These are phyloP conservation scores for Papilionanthe hybrid DNA, from an alignment of 116 monocot species.

Conservation along the genomic window DNA sequence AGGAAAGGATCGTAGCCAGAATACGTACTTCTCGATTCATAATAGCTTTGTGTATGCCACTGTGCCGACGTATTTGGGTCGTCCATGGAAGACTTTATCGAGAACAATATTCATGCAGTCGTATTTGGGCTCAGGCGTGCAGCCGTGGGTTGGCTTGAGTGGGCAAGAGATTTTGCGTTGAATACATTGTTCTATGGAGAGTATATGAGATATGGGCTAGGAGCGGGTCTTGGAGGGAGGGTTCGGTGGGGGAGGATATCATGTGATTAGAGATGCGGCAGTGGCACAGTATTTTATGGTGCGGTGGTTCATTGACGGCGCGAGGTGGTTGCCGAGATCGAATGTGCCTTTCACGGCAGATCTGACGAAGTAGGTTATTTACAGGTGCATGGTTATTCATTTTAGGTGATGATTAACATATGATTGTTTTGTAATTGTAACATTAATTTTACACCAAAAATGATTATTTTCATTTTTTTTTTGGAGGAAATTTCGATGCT, in stretches of 20 bases:
- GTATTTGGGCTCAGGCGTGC: conserved; percentile 44
- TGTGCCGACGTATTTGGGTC: conserved; percentile 63
- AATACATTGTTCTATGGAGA: conserved; percentile 84
- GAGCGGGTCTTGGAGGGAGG: conserved; percentile 27
- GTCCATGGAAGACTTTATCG: conserved; percentile 91
- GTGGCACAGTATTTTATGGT: conserved; percentile 63
- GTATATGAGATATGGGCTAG: conserved; percentile 82
- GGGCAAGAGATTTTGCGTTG: conserved; percentile 65
- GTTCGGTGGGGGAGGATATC: conserved; percentile 84
- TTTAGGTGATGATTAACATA: too few relatives aligned
- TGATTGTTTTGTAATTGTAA: too few relatives aligned
- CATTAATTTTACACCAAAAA: too few relatives aligned
- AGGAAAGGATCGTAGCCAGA: conserved; percentile 49
- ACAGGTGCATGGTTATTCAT: too few relatives aligned
- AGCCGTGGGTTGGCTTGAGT: conserved; percentile 83
- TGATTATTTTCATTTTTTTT: too few relatives aligned
- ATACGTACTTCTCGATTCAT: conserved; percentile 78
- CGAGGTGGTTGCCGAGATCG: conserved; percentile 70
- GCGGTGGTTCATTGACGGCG: conserved; percentile 66
- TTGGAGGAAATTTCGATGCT: too few relatives aligned
- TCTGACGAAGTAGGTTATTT: neutral
- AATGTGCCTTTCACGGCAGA: conserved; percentile 54
- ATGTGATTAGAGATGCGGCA: conserved; percentile 42
- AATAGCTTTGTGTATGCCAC: conserved; percentile 51
- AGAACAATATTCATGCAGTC: conserved; percentile 82